These are phyloP conservation scores for Phytophthora megakarya DNA, from an alignment of 352 stramenopile genomes.

Conservation along the genomic window DNA sequence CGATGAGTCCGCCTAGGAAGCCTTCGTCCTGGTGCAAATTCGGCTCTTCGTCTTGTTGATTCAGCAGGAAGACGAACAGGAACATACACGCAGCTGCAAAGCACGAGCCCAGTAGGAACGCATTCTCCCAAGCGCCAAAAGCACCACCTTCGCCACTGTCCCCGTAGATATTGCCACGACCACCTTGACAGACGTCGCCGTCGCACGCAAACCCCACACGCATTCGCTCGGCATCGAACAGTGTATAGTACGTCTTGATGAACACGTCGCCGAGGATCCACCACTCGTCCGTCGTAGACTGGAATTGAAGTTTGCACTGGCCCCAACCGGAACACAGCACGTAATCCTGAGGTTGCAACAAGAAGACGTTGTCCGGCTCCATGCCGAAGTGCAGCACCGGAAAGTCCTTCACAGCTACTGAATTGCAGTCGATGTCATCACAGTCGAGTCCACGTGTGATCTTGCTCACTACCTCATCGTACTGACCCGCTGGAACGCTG, in stretches of 20 bases:
- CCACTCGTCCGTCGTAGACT: constrained; percentile 77
- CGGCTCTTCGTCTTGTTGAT: constrained; percentile 69
- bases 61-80: constrained; percentile 82
- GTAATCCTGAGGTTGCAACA: constrained; percentile 82
- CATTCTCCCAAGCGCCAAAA: constrained; percentile 64
- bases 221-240: constrained; percentile 91
- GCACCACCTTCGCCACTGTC: constrained; percentile 42
- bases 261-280: constrained; percentile 92
- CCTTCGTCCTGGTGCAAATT: constrained; percentile 29
- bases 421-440: constrained; percentile 68
- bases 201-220: constrained; percentile 88
- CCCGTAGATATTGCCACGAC: constrained; percentile 67
- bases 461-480: constrained; percentile 57
- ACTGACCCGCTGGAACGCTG: constrained; percentile 74
- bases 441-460: constrained; percentile 75
- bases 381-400: constrained; percentile 80
- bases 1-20: constrained; percentile 37
- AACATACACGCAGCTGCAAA: constrained; percentile 79
- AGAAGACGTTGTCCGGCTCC: constrained; percentile 84
- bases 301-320: constrained; percentile 81
- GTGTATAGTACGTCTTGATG: constrained; percentile 92
- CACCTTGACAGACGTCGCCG: constrained; percentile 76
- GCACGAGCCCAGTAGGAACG: constrained; percentile 72
- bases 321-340: constrained; percentile 74
- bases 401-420: constrained; percentile 57